Base-by-base conservation (phyloP, 2,329 filamentous ascomycete genomes). In the Colletotrichum salicis region DNA sequence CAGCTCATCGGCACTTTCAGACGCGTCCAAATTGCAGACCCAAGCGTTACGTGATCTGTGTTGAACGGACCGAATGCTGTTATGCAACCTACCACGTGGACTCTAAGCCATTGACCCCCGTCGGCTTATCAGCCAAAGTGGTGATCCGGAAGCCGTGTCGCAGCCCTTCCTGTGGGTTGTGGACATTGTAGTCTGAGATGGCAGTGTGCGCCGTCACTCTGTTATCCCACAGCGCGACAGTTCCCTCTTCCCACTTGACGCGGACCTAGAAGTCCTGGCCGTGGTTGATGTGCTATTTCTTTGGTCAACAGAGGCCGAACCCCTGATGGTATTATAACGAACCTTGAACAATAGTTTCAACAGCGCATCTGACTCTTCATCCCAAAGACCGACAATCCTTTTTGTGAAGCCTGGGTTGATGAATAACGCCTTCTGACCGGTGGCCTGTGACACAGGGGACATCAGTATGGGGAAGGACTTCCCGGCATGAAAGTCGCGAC, bases 331-430 rank as follows among this genome's bases (percentile, higher is more conserved):
- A 8, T 13, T 22, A 8, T 1, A 4, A 66, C 74, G 2, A 70
- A 80, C 79, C 70, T 85, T 81, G 74, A 85, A 94, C 7, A 95
- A 84, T 81, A 95, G 93, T 77, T 93, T 90, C 67, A 95, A 86
- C 11, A 95, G 84, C 59, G 87, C 87, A 74, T 97, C 94, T 1
- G 91, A 94, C 79, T 97, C 95, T 78, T 97, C 94, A 79, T 94
- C 94, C 83, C 97, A 97, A 78, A 92, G 89, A 13, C 94, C 94
- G 1, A 96, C 89, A 65, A 97, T 96, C 35, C 91, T 87, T 62
- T 94, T 91, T 5, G 93, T 96, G 83, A 96, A 75, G 1, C 70
- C 74, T 1, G 71, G 70, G 57, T 76, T 86, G 63, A 78, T 65
- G 61, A 78, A 79, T 1, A 79, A 67, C 1, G 77, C 75, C 27